Evolutionary conservation across 2,329 filamentous ascomycete species (phyloP).

Genomic region (Purpureocillium lavendulum): DNA sequence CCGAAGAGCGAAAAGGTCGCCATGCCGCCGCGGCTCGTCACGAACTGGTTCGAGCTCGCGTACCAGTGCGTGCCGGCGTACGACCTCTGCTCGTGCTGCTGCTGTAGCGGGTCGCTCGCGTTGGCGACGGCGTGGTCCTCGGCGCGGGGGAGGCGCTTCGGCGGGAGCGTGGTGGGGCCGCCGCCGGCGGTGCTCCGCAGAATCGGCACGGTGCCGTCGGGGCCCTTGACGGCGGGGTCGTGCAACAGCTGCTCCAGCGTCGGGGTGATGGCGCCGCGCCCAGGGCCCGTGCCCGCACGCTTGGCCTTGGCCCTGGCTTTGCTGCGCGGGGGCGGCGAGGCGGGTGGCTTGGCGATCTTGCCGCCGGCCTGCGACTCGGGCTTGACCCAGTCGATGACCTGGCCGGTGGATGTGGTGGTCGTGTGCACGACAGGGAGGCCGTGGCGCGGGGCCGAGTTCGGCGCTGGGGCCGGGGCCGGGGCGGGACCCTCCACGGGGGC

Average conservation of each 20-base stretch:
- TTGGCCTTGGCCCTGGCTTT: neutral
- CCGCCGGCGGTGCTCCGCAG: conserved; percentile 4
- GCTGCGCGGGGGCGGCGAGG: neutral
- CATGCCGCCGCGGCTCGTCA: conserved; percentile 8
- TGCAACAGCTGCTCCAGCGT: neutral
- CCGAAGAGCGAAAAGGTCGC: conserved; percentile 10
- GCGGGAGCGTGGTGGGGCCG: conserved; percentile 3
- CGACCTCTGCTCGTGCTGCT: neutral
- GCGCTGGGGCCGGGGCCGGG: too few relatives aligned
- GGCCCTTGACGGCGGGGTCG: conserved; percentile 4
- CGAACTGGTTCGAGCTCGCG: conserved; percentile 7
- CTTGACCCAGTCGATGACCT: conserved; percentile 12
- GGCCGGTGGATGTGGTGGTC: conserved; percentile 6
- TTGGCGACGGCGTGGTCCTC: neutral
- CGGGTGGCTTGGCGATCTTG: conserved; percentile 5
- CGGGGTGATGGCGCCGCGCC: too few relatives aligned
- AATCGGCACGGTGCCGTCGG: conserved; percentile 11
- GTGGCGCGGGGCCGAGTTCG: too few relatives aligned
- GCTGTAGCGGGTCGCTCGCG: too few relatives aligned
- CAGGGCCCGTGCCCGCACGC: neutral
- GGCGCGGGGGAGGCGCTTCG: conserved; percentile 6
- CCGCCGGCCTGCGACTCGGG: conserved; percentile 9
- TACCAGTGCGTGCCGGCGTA: conserved; percentile 12
- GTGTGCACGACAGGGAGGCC: conserved; percentile 8
- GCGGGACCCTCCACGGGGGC: too few relatives aligned